A percentile compares a stretch with the other conserved stretches of the same genome.
phyloP scores from a whole-genome alignment of 1,284 basidiomycete species.

The Butyriboletus regius region DNA sequence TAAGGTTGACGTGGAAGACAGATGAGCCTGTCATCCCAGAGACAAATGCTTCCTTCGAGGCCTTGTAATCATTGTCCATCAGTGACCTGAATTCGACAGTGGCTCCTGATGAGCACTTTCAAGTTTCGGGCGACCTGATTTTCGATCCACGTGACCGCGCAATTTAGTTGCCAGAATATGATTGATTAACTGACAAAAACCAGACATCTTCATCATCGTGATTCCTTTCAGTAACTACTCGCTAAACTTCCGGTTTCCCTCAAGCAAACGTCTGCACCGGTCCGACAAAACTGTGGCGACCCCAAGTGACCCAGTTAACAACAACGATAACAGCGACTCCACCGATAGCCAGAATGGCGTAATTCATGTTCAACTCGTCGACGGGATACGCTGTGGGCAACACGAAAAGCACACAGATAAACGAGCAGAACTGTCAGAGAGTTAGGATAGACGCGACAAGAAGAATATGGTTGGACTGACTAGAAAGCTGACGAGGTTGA shows the following conservation, averaged over 20 bases:
- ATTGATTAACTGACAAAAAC: no score
- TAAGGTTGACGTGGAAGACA: slow-evolving; percentile 65
- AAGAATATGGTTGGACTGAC: slow-evolving; percentile 28
- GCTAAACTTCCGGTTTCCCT: not conserved
- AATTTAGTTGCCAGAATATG: no score
- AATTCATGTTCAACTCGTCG: slow-evolving; percentile 58
- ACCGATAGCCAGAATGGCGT: slow-evolving; percentile 49
- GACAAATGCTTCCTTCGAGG: slow-evolving; percentile 81
- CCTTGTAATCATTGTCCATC: slow-evolving; percentile 55
- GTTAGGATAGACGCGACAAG: not conserved
- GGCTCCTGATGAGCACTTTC: no score
- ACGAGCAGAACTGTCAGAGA: slow-evolving; percentile 41
- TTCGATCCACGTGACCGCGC: not conserved
- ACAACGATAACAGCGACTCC: slow-evolving; percentile 36
- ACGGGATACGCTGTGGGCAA: slow-evolving; percentile 57
- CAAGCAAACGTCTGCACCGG: slow-evolving; percentile 24
- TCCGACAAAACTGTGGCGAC: slow-evolving; percentile 33
- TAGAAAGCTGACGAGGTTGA: slow-evolving; percentile 45
- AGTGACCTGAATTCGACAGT: not conserved
- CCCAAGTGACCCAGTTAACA: slow-evolving; percentile 29
- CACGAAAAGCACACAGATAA: slow-evolving; percentile 53
- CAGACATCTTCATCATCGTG: no score
- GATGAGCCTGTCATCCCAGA: slow-evolving; percentile 73
- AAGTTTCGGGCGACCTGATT: not conserved
- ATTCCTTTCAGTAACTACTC: not conserved